Evolutionary conservation across 495 filamentous ascomycete genomes (phyloP), one percentile per base, ranked within the genome.

Genomic region (Thermothielavioides terrestris): DNA sequence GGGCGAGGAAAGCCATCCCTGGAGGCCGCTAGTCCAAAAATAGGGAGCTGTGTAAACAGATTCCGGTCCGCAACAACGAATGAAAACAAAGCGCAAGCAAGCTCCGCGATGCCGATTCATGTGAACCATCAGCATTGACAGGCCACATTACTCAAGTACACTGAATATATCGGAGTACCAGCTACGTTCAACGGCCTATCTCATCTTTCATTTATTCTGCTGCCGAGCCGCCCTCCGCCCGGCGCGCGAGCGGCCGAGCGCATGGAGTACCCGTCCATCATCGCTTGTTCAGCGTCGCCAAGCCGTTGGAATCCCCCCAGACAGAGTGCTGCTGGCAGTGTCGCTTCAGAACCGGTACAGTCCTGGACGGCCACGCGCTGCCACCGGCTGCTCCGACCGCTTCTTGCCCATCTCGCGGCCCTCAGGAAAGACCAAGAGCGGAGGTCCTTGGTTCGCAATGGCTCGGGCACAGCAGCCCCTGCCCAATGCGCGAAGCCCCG

Each of bases 341-440:
- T 10, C 17, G 15, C 26, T 27, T 27, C 46, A 23, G 53, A 59
- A 26, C 42, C 40, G 26, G 3, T 56, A 4, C 54, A 58, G 43
- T 66, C 71, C 25, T 82, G 79, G 79, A 81, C 75, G 6, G 66
- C 77, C 8, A 71, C 77, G 15, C 59, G 77, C 49, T 82, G 79
- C 42, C 68, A 77, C 45, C 71, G 77, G 10, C 63, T 82, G 6
- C 65, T 82, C 20, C 70, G 78, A 25, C 77, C 77, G 14, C 59
- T 82, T 21, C 62, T 75, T 18, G 71, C 75, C 17, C 72, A 76
- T 27, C 69, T 82, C 18, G 57, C 71, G 49, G 68, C 74, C 8
- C 60, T 81, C 12, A 70, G 68, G 37, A 79, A 73, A 36, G 68
- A 72, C 9, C 59, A 49, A 36, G 52, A 46, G 31, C 48, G 55